Evolutionary conservation across 2,329 filamentous ascomycete species (phyloP), one percentile per base, ranked within the genome.

Genomic region (Penicillium occitanis): DNA sequence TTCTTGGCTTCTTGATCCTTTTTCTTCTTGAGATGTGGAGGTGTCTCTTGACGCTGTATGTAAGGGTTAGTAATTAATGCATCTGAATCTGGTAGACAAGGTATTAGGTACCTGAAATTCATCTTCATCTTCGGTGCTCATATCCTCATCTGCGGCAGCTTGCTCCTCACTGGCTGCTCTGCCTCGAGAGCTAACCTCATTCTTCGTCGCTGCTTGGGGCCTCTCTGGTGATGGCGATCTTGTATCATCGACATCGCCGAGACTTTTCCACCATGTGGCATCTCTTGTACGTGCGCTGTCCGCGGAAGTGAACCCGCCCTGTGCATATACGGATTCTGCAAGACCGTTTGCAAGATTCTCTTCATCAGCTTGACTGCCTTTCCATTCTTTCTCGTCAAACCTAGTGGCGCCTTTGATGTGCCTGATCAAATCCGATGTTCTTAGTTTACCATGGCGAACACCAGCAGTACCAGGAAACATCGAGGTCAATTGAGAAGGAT

Each of bases 381-480:
- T 72, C 84, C 85, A 88, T 2, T 70, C 67, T 22, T 76, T 69
- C 68, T 84, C 79, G 66, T 87, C 79, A 68, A 89, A 89, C 10
- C 76, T 75, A 5, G 79, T 81, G 50, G 88, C 76, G 0, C 86
- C 87, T 71, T 82, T 83, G 42, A 89, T 80, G 68, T 84, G 77
- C 69, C 78, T 86, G 83, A 68, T 82, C 77, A 67, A 85, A 76
- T 69, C 82, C 78, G 64, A 80, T 76, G 25, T 74, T 73, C 68
- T 80, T 83, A 19, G 60, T 59, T 80, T 78, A 44, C 78, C 77
- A 28, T 75, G 70, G 61, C 82, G 84, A 61, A 81, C 69, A 19
- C 82, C 81, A 33, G 81, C 78, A 22, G 82, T 80, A 25, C 82
- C 81, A 5, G 86, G 87, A 70, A 89, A 89, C 1, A 87, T 81